Base-by-base conservation (phyloP, 108 stramenopile genomes). In the Cyclotella sp. region DNA sequence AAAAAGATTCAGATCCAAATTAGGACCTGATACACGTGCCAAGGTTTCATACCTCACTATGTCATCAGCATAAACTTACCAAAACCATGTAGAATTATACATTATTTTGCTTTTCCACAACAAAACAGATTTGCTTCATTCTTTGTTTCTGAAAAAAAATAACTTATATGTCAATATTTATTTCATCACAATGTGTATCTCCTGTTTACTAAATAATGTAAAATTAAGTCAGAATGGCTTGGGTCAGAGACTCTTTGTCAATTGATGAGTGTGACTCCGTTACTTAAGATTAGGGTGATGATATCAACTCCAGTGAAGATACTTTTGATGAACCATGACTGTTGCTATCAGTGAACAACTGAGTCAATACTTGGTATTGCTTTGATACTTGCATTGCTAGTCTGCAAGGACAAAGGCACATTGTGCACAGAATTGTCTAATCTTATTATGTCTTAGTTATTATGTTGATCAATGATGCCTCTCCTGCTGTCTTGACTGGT, bases 81-180 rank as follows among this genome's bases (percentile, higher is more conserved):
- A n/a, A n/a, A n/a, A n/a, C n/a, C n/a, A n/a, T n/a, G n/a, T n/a
- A n/a, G n/a, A n/a, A n/a, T n/a, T n/a, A n/a, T n/a, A n/a, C n/a
- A n/a, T n/a, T n/a, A n/a, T n/a, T n/a, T n/a, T n/a, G n/a, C n/a
- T n/a, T n/a, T n/a, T n/a, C n/a, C n/a, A n/a, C n/a, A n/a, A n/a
- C n/a, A n/a, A n/a, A n/a, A n/a, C n/a, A n/a, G n/a, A n/a, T n/a
- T n/a, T n/a, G n/a, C n/a, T n/a, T n/a, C n/a, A n/a, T n/a, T n/a
- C n/a, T n/a, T n/a, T 10, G 79, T 76, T 0, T 75, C 42, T 26
- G 42, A 46, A 22, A 67, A 51, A 11, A 78, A n/a, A n/a, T n/a
- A n/a, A n/a, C n/a, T n/a, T n/a, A n/a, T n/a, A n/a, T n/a, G n/a
- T n/a, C n/a, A n/a, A n/a, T n/a, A n/a, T n/a, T n/a, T n/a, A n/a